Evolutionary conservation across 2,329 filamentous ascomycete genomes (phyloP), one percentile per base, ranked within the genome.

Genomic region (Fusarium mundagurra): DNA sequence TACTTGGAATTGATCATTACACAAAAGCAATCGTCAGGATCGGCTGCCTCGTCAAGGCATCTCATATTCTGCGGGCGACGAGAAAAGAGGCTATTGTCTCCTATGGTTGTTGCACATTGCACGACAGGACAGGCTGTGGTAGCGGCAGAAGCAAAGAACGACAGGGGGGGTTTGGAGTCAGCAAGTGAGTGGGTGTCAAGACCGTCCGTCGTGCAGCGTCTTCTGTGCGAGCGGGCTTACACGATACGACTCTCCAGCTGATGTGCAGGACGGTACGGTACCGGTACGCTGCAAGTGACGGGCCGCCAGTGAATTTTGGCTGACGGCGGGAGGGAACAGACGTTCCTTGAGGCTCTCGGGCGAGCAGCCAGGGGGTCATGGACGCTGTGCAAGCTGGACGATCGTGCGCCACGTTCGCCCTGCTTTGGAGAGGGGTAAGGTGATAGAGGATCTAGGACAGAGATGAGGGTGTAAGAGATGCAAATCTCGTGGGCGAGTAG

Each of bases 51-150:
- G 63, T 67, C 60, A 48, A 61, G 59, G 36, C 61, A 64, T 65
- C 65, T 64, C 75, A 76, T 69, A 72, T 60, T 68, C 76, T 78
- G 76, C 76, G 72, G 77, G 76, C 75, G 75, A 76, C 51, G 60
- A 72, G 70, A 62, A 63, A 64, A 75, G 54, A 75, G 59, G 72
- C 61, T 61, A 60, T 67, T 63, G 58, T 71, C 53, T 51, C 66
- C 61, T 45, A 65, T 67, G 43, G 53, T 38, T 50, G 75, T 77
- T 75, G 72, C 74, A 78, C 76, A 73, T 78, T 74, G 39, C 61
- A 61, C 66, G 45, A 58, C 67, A 65, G 69, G 65, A 55, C 64
- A 64, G 65, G 53, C 24, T 17, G 64, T 58, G 50, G 50, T 61
- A 53, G 44, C 63, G 60, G 45, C 64, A 66, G 57, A 60, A 61